A percentile compares a stretch with the other conserved stretches of the same genome.
These are phyloP conservation scores for Aspergillus olivimuriae DNA, from an alignment of 495 filamentous ascomycete species.

Conservation along the genomic window DNA sequence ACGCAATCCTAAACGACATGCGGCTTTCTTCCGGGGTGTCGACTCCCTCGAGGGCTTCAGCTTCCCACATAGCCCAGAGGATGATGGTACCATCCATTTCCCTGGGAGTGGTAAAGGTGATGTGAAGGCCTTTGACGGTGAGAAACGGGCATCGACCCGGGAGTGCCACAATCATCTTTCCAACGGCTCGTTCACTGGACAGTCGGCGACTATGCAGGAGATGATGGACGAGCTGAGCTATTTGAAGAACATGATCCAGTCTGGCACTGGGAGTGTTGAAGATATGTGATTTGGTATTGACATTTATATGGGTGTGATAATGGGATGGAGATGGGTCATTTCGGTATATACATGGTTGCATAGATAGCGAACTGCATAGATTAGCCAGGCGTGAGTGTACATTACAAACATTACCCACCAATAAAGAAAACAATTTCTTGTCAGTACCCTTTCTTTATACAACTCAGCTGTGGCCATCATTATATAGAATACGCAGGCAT, in stretches of 20 bases:
- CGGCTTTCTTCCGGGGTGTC: conserved; percentile 34
- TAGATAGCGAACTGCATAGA: too few species aligned
- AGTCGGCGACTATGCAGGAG: conserved; percentile 39
- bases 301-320: not conserved
- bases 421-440: too few species aligned
- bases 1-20: conserved; percentile 42
- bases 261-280: conserved; percentile 18
- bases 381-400: too few species aligned
- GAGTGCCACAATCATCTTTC: too few species aligned
- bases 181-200: conserved; percentile 18
- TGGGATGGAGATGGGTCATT: too few species aligned
- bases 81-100: conserved; percentile 22
- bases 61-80: conserved; percentile 19
- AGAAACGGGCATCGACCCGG: conserved; percentile 19
- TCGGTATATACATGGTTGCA: too few species aligned
- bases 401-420: too few species aligned
- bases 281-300: not conserved
- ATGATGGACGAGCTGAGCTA: conserved; percentile 49
- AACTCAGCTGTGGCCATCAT: too few species aligned
- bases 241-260: conserved; percentile 44
- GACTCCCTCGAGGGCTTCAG: conserved; percentile 28
- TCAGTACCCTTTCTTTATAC: too few species aligned
- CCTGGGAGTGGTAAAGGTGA: conserved; percentile 15
- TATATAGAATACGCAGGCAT: too few species aligned
- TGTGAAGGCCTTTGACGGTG: conserved; percentile 4